Conservation (phyloP, 805 yeast genomes). For the Nakazawaea sp. region DNA sequence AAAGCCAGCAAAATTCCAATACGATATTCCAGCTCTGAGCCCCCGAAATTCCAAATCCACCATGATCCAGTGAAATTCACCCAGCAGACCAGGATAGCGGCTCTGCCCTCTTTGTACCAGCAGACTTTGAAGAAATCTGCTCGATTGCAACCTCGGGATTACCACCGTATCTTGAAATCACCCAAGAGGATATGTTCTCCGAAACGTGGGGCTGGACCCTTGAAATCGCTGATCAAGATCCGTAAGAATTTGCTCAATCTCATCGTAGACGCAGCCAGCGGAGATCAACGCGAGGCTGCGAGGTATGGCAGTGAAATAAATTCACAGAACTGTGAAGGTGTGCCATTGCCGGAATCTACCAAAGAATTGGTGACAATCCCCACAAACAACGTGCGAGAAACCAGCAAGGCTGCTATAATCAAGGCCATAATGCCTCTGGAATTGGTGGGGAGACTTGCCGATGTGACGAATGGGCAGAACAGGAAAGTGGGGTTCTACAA, state of each 20-base stretch:
- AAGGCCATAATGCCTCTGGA: slow-evolving; percentile 20
- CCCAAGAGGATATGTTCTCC: slow-evolving; percentile 42
- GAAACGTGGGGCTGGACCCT: slow-evolving; percentile 19
- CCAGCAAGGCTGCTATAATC: slow-evolving; percentile 28
- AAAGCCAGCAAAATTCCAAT: slow-evolving; percentile 7
- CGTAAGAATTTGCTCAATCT: slow-evolving; percentile 31
- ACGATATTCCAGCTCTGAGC: slow-evolving; percentile 1
- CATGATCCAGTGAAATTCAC: slow-evolving; percentile 6
- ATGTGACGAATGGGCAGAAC: neutral
- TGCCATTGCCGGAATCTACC: slow-evolving; percentile 51
- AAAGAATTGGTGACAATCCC: slow-evolving; percentile 59
- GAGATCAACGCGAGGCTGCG: slow-evolving; percentile 56
- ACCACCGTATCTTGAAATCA: slow-evolving; percentile 16
- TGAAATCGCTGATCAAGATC: slow-evolving; percentile 26
- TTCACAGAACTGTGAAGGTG: slow-evolving; percentile 53
- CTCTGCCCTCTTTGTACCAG: slow-evolving; percentile 1
- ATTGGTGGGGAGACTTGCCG: neutral
- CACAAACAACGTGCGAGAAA: slow-evolving; percentile 24
- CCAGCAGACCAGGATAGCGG: neutral
- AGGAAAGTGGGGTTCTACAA: slow-evolving; percentile 23
- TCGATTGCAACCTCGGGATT: slow-evolving; percentile 12
- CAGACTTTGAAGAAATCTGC: slow-evolving; percentile 8
- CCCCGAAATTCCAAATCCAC: slow-evolving; percentile 6
- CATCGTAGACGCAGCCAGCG: slow-evolving; percentile 57
- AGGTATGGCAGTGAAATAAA: slow-evolving; percentile 64